A percentile compares a stretch with the other conserved stretches of the same genome.
phyloP scores from a whole-genome alignment of 1,139 yeast genomes.

The Yamadazyma pseudoaaseri region DNA sequence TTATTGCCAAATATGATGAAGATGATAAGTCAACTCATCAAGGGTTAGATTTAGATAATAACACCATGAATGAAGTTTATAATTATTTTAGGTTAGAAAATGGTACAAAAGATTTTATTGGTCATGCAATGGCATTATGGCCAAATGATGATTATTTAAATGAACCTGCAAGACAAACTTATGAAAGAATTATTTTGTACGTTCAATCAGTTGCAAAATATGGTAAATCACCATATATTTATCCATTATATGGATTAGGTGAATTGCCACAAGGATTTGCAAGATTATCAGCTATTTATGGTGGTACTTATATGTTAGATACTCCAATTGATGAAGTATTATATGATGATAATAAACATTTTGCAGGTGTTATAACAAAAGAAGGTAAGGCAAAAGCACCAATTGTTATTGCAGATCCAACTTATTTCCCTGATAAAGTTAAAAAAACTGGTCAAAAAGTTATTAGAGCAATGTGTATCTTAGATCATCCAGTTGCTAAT shows the following conservation, averaged over 20 bases:
- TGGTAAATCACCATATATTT: slow-evolving; percentile 95
- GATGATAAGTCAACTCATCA: slow-evolving; percentile 80
- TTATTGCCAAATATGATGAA: slow-evolving; percentile 79
- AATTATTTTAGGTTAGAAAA: slow-evolving; percentile 86
- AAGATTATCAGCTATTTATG: slow-evolving; percentile 92
- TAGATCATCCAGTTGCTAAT: slow-evolving; percentile 86
- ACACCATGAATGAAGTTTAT: slow-evolving; percentile 91
- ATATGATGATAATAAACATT: slow-evolving; percentile 64
- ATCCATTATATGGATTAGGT: slow-evolving; percentile 95
- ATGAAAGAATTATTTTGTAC: slow-evolving; percentile 81
- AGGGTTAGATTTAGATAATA: slow-evolving; percentile 79
- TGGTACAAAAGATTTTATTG: slow-evolving; percentile 94
- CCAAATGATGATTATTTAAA: slow-evolving; percentile 86
- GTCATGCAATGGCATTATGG: slow-evolving; percentile 99
- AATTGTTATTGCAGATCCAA: slow-evolving; percentile 95
- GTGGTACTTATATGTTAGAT: slow-evolving; percentile 98
- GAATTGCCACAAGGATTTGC: slow-evolving; percentile 99
- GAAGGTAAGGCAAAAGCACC: slow-evolving; percentile 93
- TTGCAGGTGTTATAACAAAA: slow-evolving; percentile 84
- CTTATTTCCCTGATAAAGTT: slow-evolving; percentile 92
- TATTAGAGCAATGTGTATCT: slow-evolving; percentile 90
- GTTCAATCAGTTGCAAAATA: slow-evolving; percentile 90
- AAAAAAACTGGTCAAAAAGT: slow-evolving; percentile 82
- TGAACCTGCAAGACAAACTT: slow-evolving; percentile 90
- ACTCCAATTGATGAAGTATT: slow-evolving; percentile 90